Base-by-base conservation (phyloP, 179 eudicot species). In the Silene coronaria region DNA sequence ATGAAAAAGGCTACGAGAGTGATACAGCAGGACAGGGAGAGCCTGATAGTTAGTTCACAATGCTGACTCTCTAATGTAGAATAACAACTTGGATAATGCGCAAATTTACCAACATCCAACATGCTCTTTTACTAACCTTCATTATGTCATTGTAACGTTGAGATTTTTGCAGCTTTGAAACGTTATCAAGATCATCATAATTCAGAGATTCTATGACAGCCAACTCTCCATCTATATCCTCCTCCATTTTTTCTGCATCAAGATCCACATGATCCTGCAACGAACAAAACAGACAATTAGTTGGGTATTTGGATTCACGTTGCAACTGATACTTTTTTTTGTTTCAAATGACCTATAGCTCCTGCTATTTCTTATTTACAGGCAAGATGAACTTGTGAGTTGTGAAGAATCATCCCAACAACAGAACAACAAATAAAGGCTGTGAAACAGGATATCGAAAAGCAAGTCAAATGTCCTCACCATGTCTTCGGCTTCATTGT, bases 161-260 rank as follows among this genome's bases (percentile, higher is more conserved):
- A 11, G 99, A 71, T 67, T 90, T 92, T 73, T 90, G 97, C 72
- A 95, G 83, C 70, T 95, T 95, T 6, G 97, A 92, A 21, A 95
- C 96, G 76, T 81, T 92, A 65, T 95, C 99, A 73, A 92, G 88
- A 78, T 95, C 96, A 77, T 92, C 99, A 68, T 89, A 95, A 59
- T 92, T 92, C 26, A 95, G 88, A 58, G 90, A 78, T 72, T 92
- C 99, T 38, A 95, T 81, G 75, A 89, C 95, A 27, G 87, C 97
- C 80, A 92, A 73, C 73, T 92, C 97, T 63, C 91, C 94, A 66
- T 90, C 90, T 53, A 86, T 61, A 74, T 92, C 99, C 75, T 94
- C 96, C 73, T 92, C 99, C 95, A 95, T 92, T 62, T 88, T 82
- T 2, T 82, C 95, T 0, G 74, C 76, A 73, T 88, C 89, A 32